Conservation (phyloP, 2,329 filamentous ascomycete genomes). For the Magnaporthiopsis incrustans region DNA sequence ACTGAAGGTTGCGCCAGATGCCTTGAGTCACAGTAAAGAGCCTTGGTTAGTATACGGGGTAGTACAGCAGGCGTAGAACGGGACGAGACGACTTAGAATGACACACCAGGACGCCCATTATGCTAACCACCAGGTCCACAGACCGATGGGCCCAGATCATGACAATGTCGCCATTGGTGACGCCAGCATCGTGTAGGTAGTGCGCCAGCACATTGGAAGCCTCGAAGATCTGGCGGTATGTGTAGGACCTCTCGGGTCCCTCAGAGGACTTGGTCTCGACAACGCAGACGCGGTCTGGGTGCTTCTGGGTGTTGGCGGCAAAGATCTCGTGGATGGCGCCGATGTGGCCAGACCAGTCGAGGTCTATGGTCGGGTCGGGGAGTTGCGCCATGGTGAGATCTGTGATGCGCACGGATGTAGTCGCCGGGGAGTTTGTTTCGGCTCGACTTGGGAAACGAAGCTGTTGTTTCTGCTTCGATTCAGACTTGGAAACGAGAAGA, state of each 20-base stretch:
- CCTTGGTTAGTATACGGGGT: conserved; percentile 15
- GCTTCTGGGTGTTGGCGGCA: conserved; percentile 52
- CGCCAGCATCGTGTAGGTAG: conserved; percentile 65
- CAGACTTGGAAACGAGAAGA: background rate
- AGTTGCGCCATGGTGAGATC: conserved; percentile 21
- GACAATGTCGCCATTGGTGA: conserved; percentile 76
- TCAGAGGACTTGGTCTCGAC: conserved; percentile 37
- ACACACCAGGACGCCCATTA: conserved; percentile 63
- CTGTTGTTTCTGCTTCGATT: background rate
- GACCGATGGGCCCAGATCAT: conserved; percentile 85
- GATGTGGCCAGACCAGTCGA: conserved; percentile 56
- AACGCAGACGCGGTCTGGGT: conserved; percentile 53
- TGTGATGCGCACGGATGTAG: background rate
- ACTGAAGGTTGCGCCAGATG: conserved; percentile 53
- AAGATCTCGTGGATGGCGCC: conserved; percentile 63
- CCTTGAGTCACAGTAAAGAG: conserved; percentile 48
- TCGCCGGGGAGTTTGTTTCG: too few relatives aligned
- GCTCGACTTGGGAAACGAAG: too few relatives aligned
- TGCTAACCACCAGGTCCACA: conserved; percentile 57
- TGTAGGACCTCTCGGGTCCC: conserved; percentile 59
- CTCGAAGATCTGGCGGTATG: conserved; percentile 80
- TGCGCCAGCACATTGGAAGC: conserved; percentile 74
- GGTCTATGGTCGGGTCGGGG: conserved; percentile 59
- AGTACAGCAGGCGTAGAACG: conserved; percentile 1
- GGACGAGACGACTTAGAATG: background rate